Base-by-base conservation (phyloP, 2,329 filamentous ascomycete genomes). In the Fusarium falciforme region DNA sequence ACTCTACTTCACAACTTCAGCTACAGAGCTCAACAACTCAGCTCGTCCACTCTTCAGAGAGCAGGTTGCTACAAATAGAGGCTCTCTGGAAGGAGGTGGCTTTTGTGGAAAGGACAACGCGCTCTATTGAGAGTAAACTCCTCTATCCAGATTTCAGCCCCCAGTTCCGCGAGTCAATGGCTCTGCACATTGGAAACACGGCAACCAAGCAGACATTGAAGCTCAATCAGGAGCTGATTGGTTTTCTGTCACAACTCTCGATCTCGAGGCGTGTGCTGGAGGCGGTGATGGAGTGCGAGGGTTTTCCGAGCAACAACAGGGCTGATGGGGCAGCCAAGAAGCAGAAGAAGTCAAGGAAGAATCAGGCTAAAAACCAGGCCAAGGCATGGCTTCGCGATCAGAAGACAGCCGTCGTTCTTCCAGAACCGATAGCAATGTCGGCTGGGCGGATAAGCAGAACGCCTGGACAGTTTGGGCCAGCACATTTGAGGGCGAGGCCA, bases 61-160 rank as follows among this genome's bases (percentile, higher is more conserved):
- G 79, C 67, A 73, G 78, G 33, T 22, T 82, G 2, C 69, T 84
- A 8, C 82, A 82, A 63, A 58, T 83, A 9, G 82, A 83, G 70
- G 80, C 80, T 55, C 35, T 83, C 16, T 77, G 70, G 74, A 83
- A 80, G 49, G 82, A 84, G 61, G 77, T 77, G 52, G 76, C 73
- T 5, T 65, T 71, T 27, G 78, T 82, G 31, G 64, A 74, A 44
- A 81, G 77, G 40, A 77, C 77, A 5, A 79, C 76, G 6, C 61
- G 58, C 9, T 80, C 80, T 3, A 81, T 84, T 10, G 81, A 84
- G 67, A 82, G 79, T 66, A 82, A 82, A 66, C 72, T 84, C 16
- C 70, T 84, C 2, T 76, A 82, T n/a, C 64, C 76, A 8, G 74
- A 80, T 9, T 77, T 82, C 33, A 64, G 75, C n/a, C 47, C 58